A percentile compares a stretch with the other conserved stretches of the same genome.
Evolutionary conservation across 192 early-diverging fungal genomes (phyloP).

Genomic region (Mortierella alpina): DNA sequence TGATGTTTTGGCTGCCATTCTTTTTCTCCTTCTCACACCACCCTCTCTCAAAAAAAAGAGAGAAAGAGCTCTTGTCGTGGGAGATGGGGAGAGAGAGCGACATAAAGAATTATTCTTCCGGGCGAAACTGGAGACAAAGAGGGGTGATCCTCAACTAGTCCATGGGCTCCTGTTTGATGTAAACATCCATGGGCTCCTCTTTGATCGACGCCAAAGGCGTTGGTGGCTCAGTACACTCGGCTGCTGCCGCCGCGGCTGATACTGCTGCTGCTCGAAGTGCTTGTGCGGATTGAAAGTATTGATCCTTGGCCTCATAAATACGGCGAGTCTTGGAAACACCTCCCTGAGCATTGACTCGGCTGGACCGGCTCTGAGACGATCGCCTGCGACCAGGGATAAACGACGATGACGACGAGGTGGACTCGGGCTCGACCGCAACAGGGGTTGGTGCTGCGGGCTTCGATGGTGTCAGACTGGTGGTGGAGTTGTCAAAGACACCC

Average conservation of each 20-base stretch:
- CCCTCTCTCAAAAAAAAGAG: neutral
- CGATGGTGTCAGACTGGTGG: conserved; percentile 26
- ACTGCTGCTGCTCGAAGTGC: conserved; percentile 3
- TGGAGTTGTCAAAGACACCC: conserved; percentile 48
- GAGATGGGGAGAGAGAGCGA: neutral
- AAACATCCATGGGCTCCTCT: conserved; percentile 47
- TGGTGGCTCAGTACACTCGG: neutral
- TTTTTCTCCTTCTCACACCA: neutral
- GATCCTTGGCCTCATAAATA: conserved; percentile 27
- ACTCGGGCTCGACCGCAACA: conserved; percentile 1
- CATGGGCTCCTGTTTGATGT: conserved; percentile 48
- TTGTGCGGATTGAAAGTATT: conserved; percentile 12
- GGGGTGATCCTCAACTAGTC: conserved; percentile 13
- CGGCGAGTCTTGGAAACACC: conserved; percentile 36
- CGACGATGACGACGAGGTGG: neutral
- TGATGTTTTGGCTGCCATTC: conserved; percentile 10
- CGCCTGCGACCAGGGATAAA: neutral
- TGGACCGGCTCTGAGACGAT: conserved; percentile 10
- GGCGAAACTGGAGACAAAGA: conserved; percentile 13
- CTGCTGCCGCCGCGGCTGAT: neutral
- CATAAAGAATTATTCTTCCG: conserved; percentile 23
- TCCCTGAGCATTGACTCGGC: conserved; percentile 34
- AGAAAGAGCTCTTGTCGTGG: neutral
- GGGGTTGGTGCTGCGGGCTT: conserved; percentile 25
- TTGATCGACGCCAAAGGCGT: conserved; percentile 41